Conservation (phyloP, 768 basidiomycete species). For the Boletus sp. region DNA sequence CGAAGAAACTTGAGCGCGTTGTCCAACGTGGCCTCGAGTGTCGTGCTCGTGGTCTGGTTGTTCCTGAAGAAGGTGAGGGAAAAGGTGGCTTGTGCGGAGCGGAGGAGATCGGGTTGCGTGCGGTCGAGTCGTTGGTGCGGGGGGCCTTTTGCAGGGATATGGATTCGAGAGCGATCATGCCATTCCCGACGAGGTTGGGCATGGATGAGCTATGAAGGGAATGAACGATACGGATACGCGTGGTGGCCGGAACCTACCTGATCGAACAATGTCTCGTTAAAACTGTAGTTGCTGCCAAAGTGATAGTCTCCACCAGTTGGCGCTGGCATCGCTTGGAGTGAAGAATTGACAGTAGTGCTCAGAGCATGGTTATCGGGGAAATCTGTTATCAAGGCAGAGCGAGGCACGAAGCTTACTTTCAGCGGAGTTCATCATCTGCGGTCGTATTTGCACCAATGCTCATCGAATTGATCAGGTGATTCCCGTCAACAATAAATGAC, state of each 20-base stretch:
- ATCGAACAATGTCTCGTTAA: constrained; percentile 25
- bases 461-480: constrained; percentile 28
- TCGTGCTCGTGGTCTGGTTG: constrained; percentile 11
- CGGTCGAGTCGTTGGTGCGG: constrained; percentile 25
- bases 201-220: constrained; percentile 4
- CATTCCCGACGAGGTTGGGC: constrained; percentile 19
- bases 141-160: constrained; percentile 15
- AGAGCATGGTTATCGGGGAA: background rate
- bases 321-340: constrained; percentile 19
- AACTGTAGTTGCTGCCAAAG: constrained; percentile 24
- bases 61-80: constrained; percentile 22
- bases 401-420: background rate
- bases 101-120: constrained; percentile 21
- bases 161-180: constrained; percentile 6
- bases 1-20: constrained; percentile 18
- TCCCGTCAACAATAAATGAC: constrained; percentile 25
- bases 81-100: constrained; percentile 21
- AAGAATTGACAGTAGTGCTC: background rate
- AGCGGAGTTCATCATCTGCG: constrained; percentile 2
- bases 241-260: background rate
- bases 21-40: constrained; percentile 9
- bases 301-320: constrained; percentile 24
- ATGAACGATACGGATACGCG: background rate
- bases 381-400: background rate
- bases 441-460: constrained; percentile 22